Conservation (phyloP, 768 basidiomycete species). For the Boletus reticulatus region DNA sequence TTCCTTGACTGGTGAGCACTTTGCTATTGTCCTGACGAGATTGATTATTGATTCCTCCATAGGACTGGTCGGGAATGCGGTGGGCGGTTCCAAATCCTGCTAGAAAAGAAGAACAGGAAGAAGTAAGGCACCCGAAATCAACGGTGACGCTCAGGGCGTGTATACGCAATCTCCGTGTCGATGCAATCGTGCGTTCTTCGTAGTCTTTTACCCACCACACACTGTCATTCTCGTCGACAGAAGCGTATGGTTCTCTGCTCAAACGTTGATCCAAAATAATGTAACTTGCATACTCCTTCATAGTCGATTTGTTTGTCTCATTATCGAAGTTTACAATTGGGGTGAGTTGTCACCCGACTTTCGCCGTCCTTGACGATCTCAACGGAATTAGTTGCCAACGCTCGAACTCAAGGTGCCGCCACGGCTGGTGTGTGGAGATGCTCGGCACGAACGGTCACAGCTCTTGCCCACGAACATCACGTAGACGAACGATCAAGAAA, state of each 20-base stretch:
- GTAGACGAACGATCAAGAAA: too few species aligned
- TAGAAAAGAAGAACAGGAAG: constrained; percentile 18
- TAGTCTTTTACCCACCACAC: not conserved
- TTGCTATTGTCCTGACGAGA: not conserved
- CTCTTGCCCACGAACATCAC: too few species aligned
- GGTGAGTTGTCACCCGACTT: constrained; percentile 46
- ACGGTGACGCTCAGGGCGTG: constrained; percentile 21
- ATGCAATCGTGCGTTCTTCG: constrained; percentile 15
- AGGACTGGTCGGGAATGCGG: constrained; percentile 15
- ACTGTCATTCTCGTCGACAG: constrained; percentile 7
- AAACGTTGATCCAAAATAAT: not conserved
- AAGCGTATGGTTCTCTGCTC: constrained; percentile 1
- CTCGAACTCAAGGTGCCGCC: constrained; percentile 71
- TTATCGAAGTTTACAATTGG: constrained; percentile 71
- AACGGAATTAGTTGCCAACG: constrained; percentile 34
- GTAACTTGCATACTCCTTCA: not conserved
- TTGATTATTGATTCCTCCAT: not conserved
- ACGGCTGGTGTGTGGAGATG: constrained; percentile 7
- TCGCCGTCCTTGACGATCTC: not conserved
- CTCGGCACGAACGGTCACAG: too few species aligned
- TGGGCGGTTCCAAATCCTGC: constrained; percentile 23
- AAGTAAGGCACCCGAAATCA: constrained; percentile 5
- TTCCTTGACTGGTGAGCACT: constrained; percentile 24
- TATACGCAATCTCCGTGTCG: constrained; percentile 25
- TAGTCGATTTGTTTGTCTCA: constrained; percentile 11